phyloP scores from a whole-genome alignment of 129 eudicot genomes.

The Centrapalus pauciflorus region DNA sequence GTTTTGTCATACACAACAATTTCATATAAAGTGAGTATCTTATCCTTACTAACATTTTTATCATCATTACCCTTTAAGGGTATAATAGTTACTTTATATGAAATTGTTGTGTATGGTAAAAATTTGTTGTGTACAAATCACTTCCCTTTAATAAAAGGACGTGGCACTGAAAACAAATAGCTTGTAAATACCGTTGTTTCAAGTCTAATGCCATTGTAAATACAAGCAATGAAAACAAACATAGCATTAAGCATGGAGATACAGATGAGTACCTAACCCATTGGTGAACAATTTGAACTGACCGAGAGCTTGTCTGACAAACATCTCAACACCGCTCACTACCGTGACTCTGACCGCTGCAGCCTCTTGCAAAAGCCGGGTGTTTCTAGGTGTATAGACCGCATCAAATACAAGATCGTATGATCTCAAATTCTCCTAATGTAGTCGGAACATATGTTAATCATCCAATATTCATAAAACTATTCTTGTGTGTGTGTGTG shows the following conservation, averaged over 20 bases:
- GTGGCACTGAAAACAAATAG: too few relatives aligned
- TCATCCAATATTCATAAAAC: neutral
- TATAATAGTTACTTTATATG: too few relatives aligned
- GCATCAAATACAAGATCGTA: slow-evolving; percentile 84
- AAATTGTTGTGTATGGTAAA: too few relatives aligned
- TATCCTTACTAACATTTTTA: too few relatives aligned
- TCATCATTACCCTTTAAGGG: too few relatives aligned
- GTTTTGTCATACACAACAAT: too few relatives aligned
- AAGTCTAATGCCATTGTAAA: neutral
- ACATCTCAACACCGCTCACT: slow-evolving; percentile 91
- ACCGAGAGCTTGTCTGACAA: slow-evolving; percentile 73
- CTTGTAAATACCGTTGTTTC: too few relatives aligned
- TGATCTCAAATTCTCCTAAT: slow-evolving; percentile 52
- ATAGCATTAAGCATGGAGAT: neutral
- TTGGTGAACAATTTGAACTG: slow-evolving; percentile 77
- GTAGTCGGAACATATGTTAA: neutral
- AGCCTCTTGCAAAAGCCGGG: slow-evolving; percentile 75
- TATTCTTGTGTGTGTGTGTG: too few relatives aligned
- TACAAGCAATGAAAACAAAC: neutral
- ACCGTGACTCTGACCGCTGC: slow-evolving; percentile 63
- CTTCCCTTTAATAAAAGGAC: too few relatives aligned
- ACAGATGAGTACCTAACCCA: slow-evolving; percentile 55
- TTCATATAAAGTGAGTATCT: too few relatives aligned
- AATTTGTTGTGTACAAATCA: too few relatives aligned
- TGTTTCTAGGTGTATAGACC: slow-evolving; percentile 82